Evolutionary conservation across 2,329 filamentous ascomycete genomes (phyloP).

Genomic region (Clonostachys byssicola): DNA sequence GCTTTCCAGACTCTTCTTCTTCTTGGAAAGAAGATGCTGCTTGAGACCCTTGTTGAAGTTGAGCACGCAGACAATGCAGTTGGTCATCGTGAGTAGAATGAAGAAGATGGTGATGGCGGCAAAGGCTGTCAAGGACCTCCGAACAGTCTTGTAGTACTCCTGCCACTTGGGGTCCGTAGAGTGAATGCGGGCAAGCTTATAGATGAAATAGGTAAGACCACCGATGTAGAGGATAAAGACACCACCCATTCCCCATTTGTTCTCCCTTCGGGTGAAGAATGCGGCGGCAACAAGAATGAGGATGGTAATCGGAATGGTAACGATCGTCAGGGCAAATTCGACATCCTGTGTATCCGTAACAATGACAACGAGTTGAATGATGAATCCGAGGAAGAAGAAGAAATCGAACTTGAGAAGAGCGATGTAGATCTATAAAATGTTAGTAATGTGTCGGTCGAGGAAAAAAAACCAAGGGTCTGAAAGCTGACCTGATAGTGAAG

Average conservation of each 20-base stretch:
- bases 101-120: conserved; percentile 88
- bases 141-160: conserved; percentile 69
- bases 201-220: conserved; percentile 91
- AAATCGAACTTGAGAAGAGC: conserved; percentile 98
- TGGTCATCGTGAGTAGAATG: conserved; percentile 82
- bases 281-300: conserved; percentile 81
- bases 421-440: conserved; percentile 75
- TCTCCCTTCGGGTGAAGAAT: conserved; percentile 81
- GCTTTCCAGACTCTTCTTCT: conserved; percentile 45
- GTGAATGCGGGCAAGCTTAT: conserved; percentile 98
- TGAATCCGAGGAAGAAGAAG: conserved; percentile 99
- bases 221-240: conserved; percentile 86
- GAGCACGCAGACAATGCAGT: conserved; percentile 80
- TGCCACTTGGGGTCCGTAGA: conserved; percentile 44
- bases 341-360: conserved; percentile 64
- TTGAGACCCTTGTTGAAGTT: conserved; percentile 92
- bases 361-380: conserved; percentile 94
- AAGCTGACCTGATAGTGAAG: conserved; percentile 83
- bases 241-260: conserved; percentile 68
- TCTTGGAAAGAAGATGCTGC: conserved; percentile 66
- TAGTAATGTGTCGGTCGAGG: conserved; percentile 10
- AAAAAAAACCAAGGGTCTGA: not conserved
- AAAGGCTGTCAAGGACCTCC: conserved; percentile 85
- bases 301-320: conserved; percentile 88
- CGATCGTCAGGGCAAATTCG: conserved; percentile 84